Base-by-base conservation (phyloP, 305 asterid species). In the Petunia hybrid region DNA sequence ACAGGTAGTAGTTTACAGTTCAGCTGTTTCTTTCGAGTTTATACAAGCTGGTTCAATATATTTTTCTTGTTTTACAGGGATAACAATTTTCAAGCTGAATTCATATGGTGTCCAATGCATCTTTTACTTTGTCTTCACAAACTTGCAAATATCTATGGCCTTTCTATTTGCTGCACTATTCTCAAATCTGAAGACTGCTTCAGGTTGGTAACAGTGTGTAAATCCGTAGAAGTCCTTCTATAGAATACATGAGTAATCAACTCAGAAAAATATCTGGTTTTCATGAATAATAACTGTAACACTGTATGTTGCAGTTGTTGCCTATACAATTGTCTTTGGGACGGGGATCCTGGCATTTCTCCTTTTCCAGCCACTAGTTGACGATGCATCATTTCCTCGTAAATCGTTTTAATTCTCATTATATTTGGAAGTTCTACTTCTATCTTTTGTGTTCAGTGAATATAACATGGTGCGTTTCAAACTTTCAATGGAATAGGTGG, bases 131-230 rank as follows among this genome's bases (percentile, higher is more conserved):
- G 66, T 86, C 76, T 85, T 80, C 82, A 56, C 81, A 76, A 86
- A 86, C 60, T 80, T 86, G 85, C 85, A 84, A 57, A 86, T 86
- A 74, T 80, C 89, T 2, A 81, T 82, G 61, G 85, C 89, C n/a
- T 84, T 86, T 82, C 82, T 86, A n/a, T 80, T 86, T 35, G 71
- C 85, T 65, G 64, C 80, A 60, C 53, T 80, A 35, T 86, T 86
- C 77, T 74, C 84, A 42, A 82, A 80, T 56, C 80, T 76, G 69
- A 86, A 86, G 80, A 79, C 85, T 76, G 82, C 85, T 16, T 75
- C 85, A 81, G 89, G 89, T 86, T 38, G 48, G 48, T 74, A 35
- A 12, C 64, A 53, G 78, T 53, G 64, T 12, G 1, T 36, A 53
- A 6, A 8, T 74, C 36, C 51, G 64, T 74, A 12, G 3, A 74